phyloP scores from a whole-genome alignment of 495 filamentous ascomycete genomes.

The Aspergillus kassunensis region DNA sequence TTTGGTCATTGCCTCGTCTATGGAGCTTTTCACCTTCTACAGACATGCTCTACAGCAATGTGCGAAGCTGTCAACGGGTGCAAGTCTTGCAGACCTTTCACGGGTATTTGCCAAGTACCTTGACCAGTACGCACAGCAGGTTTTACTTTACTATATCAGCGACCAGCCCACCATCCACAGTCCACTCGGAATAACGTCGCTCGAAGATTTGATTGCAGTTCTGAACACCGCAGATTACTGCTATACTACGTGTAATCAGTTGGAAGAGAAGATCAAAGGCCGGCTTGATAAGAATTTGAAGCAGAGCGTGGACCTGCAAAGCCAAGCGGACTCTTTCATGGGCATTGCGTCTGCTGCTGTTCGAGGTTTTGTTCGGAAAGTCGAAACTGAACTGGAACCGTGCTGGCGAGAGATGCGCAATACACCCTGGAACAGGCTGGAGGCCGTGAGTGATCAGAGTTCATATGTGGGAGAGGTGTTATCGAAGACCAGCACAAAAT shows the following conservation, averaged over 20 bases:
- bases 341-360: constrained; percentile 88
- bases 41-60: constrained; percentile 87
- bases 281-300: constrained; percentile 76
- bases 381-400: constrained; percentile 76
- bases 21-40: constrained; percentile 96
- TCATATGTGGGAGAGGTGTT: constrained; percentile 83
- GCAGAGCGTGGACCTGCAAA: constrained; percentile 77
- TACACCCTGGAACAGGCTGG: constrained; percentile 91
- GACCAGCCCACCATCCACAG: constrained; percentile 48
- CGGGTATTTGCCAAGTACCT: constrained; percentile 87
- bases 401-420: constrained; percentile 97
- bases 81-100: constrained; percentile 78
- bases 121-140: constrained; percentile 92
- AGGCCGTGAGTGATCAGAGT: constrained; percentile 92
- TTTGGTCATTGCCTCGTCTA: constrained; percentile 87
- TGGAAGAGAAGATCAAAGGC: constrained; percentile 92
- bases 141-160: constrained; percentile 75
- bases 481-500: constrained; percentile 61
- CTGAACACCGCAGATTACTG: constrained; percentile 98
- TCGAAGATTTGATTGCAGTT: constrained; percentile 78
- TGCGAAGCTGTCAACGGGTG: constrained; percentile 88
- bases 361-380: constrained; percentile 73
- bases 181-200: constrained; percentile 51
- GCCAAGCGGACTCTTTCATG: constrained; percentile 91
- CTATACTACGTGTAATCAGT: constrained; percentile 83